Evolutionary conservation across 768 basidiomycete genomes (phyloP).

Genomic region (Strobilomyces confusus): DNA sequence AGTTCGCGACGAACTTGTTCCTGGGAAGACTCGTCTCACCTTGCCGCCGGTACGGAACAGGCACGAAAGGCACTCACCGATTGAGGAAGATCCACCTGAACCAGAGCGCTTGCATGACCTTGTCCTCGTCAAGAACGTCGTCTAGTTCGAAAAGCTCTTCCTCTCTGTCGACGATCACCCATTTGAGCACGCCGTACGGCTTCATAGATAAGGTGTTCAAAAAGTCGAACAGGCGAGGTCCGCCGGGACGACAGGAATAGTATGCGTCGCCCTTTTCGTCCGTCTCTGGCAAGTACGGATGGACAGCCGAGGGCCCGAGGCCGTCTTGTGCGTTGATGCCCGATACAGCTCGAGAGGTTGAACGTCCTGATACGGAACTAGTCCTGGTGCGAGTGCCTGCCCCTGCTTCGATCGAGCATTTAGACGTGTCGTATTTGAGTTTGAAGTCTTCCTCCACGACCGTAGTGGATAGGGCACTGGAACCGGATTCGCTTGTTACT

Average conservation of each 20-base stretch:
- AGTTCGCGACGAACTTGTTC: constrained; percentile 51
- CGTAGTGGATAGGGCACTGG: constrained; percentile 1
- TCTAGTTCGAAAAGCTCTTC: constrained; percentile 74
- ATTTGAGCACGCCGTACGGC: constrained; percentile 60
- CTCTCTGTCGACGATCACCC: constrained; percentile 68
- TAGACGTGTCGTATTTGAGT: constrained; percentile 11
- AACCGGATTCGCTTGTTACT: constrained; percentile 3
- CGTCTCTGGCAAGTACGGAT: constrained; percentile 48
- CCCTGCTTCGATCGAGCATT: not conserved
- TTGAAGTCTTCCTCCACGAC: constrained; percentile 23
- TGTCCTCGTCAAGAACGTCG: constrained; percentile 69
- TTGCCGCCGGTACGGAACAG: not conserved
- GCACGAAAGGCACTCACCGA: constrained; percentile 36
- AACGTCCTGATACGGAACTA: constrained; percentile 5
- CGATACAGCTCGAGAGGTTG: constrained; percentile 11
- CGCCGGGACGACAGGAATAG: constrained; percentile 65
- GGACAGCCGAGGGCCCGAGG: constrained; percentile 47
- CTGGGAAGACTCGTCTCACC: constrained; percentile 29
- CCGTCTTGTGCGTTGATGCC: constrained; percentile 36
- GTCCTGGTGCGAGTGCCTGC: constrained; percentile 1
- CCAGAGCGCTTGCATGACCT: constrained; percentile 79
- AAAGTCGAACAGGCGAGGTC: constrained; percentile 62
- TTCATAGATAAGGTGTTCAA: constrained; percentile 56
- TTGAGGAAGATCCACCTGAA: constrained; percentile 67
- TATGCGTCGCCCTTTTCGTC: constrained; percentile 44